These are phyloP conservation scores for Apodospora peruviana DNA, from an alignment of 495 filamentous ascomycete genomes.

Conservation along the genomic window DNA sequence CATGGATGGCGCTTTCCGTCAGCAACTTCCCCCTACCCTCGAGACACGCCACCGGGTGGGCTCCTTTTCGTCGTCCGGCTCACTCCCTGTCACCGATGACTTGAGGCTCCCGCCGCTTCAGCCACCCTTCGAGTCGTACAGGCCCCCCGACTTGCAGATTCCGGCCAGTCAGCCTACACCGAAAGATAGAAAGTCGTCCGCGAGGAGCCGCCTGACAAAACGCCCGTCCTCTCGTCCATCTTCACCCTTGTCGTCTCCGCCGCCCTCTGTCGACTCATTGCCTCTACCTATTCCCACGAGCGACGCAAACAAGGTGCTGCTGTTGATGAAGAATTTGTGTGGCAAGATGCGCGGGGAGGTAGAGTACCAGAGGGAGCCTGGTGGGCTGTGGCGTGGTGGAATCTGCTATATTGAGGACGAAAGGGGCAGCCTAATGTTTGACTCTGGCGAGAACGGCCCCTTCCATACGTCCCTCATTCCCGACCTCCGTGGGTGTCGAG, in stretches of 20 bases:
- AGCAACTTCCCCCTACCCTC: conserved; percentile 28
- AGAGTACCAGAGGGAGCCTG: conserved; percentile 54
- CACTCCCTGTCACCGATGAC: conserved; percentile 36
- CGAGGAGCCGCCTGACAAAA: conserved; percentile 42
- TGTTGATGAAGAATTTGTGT: conserved; percentile 62
- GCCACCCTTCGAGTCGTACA: conserved; percentile 34
- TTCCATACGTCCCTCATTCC: conserved; percentile 55
- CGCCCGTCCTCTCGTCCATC: conserved; percentile 42
- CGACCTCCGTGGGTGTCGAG: conserved; percentile 82
- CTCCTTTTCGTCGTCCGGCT: conserved; percentile 48
- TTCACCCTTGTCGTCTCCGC: conserved; percentile 39
- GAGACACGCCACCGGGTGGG: conserved; percentile 46
- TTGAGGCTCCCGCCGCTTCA: conserved; percentile 24
- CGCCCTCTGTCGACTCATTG: conserved; percentile 49
- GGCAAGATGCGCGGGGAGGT: conserved; percentile 66
- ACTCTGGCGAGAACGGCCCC: conserved; percentile 45
- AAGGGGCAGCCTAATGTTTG: conserved; percentile 58
- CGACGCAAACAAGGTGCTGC: conserved; percentile 58
- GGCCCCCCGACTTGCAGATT: conserved; percentile 31
- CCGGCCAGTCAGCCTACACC: conserved; percentile 13
- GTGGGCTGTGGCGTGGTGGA: conserved; percentile 53
- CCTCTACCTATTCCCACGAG: conserved; percentile 52
- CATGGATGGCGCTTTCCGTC: conserved; percentile 45
- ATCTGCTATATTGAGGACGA: conserved; percentile 65
- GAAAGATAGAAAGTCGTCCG: conserved; percentile 39